A percentile compares a stretch with the other conserved stretches of the same genome.
These are phyloP conservation scores for Gaeumannomyces sp. DNA, from an alignment of 2,329 filamentous ascomycete genomes.

Conservation along the genomic window DNA sequence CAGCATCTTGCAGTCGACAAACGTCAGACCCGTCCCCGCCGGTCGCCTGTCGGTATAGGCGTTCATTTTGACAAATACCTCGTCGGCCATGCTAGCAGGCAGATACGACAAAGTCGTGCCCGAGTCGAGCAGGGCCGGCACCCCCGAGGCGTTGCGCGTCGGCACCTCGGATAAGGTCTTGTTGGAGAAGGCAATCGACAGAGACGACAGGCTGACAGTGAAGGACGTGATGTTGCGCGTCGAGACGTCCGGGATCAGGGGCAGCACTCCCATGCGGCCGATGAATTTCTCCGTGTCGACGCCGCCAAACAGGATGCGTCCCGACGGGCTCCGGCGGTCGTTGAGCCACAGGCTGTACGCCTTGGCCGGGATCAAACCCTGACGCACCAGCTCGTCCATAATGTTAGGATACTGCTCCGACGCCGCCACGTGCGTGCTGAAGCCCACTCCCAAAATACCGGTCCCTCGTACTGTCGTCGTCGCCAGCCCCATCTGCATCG, in stretches of 20 bases:
- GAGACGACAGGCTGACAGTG: slow-evolving; percentile 30
- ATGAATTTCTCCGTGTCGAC: slow-evolving; percentile 62
- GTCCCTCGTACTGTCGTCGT: slow-evolving; percentile 40
- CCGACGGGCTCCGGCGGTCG: slow-evolving; percentile 47
- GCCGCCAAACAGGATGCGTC: slow-evolving; percentile 63
- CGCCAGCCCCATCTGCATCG: slow-evolving; percentile 52
- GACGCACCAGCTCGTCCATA: slow-evolving; percentile 55
- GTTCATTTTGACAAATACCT: slow-evolving; percentile 31
- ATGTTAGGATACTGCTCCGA: slow-evolving; percentile 47
- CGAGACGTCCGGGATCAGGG: slow-evolving; percentile 41
- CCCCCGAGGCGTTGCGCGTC: slow-evolving; percentile 14
- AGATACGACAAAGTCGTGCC: slow-evolving; percentile 61
- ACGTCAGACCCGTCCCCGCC: slow-evolving; percentile 28
- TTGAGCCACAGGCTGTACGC: slow-evolving; percentile 65
- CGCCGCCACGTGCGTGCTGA: slow-evolving; percentile 43
- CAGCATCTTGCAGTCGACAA: slow-evolving; percentile 35
- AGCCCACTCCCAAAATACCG: slow-evolving; percentile 55
- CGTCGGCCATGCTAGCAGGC: slow-evolving; percentile 40
- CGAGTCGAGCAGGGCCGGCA: slow-evolving; percentile 59
- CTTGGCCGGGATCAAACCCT: slow-evolving; percentile 55
- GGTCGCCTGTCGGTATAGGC: slow-evolving; percentile 30
- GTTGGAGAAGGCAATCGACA: slow-evolving; percentile 34
- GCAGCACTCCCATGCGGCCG: slow-evolving; percentile 48
- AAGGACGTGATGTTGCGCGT: slow-evolving; percentile 33
- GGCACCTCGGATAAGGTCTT: slow-evolving; percentile 27